These are phyloP conservation scores for Rubia peregrina DNA, from an alignment of 305 asterid genomes.

Conservation along the genomic window DNA sequence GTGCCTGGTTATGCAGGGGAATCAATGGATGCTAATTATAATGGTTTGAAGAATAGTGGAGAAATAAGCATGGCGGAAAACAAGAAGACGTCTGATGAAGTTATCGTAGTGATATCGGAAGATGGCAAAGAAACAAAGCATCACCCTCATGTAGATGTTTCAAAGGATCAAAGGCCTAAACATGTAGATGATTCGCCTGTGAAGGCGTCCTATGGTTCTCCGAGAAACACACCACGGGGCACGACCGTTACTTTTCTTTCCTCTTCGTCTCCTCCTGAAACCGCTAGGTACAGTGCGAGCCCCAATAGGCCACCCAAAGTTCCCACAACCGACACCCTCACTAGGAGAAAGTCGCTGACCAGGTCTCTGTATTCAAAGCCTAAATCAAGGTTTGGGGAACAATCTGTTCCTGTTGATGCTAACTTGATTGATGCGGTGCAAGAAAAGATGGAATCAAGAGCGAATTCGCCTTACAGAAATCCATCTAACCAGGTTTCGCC, in stretches of 20 bases:
- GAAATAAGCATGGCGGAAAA: slow-evolving; percentile 43
- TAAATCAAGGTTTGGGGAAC: slow-evolving; percentile 84
- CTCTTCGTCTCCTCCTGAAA: slow-evolving; percentile 40
- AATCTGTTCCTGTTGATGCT: slow-evolving; percentile 33
- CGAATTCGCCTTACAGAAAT: slow-evolving; percentile 19
- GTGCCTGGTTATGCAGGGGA: slow-evolving; percentile 25
- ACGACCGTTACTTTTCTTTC: slow-evolving; percentile 14
- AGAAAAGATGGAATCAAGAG: slow-evolving; percentile 21
- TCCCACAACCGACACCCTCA: slow-evolving; percentile 41
- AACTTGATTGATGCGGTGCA: slow-evolving; percentile 26
- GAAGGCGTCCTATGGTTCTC: neutral
- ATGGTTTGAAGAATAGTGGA: slow-evolving; percentile 29
- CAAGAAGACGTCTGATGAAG: slow-evolving; percentile 39
- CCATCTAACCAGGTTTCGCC: slow-evolving; percentile 42
- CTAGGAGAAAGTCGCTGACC: slow-evolving; percentile 40
- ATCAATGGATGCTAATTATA: slow-evolving; percentile 43
- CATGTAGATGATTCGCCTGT: neutral
- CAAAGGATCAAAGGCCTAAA: slow-evolving; percentile 26
- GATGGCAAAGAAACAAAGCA: slow-evolving; percentile 36
- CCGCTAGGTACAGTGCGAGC: slow-evolving; percentile 31
- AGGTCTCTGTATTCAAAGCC: slow-evolving; percentile 56
- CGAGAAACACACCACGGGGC: neutral
- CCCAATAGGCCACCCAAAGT: slow-evolving; percentile 53
- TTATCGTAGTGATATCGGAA: slow-evolving; percentile 37
- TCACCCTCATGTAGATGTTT: slow-evolving; percentile 15